Conservation (phyloP, 352 stramenopile species). For the Globisporangium ultimum region DNA sequence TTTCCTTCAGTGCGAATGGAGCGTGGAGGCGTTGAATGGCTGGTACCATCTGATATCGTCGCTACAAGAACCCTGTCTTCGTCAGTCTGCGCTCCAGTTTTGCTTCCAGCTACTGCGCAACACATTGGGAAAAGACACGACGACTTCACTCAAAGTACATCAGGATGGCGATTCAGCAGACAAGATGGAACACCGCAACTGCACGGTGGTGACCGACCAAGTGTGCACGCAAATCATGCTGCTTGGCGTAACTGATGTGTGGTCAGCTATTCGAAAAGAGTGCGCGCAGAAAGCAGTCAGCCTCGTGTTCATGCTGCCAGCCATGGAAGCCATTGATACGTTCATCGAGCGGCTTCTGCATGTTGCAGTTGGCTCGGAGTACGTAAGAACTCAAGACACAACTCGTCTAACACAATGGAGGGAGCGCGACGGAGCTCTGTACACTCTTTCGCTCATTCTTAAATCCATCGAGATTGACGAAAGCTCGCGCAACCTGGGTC, state of each 20-base stretch:
- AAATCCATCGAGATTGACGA: constrained; percentile 23
- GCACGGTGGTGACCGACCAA: too few species aligned
- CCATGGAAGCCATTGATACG: constrained; percentile 28
- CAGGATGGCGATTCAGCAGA: neutral
- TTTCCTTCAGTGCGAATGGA: constrained; percentile 22
- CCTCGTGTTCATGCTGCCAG: constrained; percentile 28
- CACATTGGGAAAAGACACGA: neutral
- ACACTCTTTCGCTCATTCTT: constrained; percentile 33
- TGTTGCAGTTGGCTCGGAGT: constrained; percentile 23
- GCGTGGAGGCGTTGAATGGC: constrained; percentile 5
- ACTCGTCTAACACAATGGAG: constrained; percentile 30
- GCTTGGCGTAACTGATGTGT: constrained; percentile 58
- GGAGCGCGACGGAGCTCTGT: constrained; percentile 45
- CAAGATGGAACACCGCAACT: too few species aligned
- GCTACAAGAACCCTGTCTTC: constrained; percentile 37
- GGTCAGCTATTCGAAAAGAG: constrained; percentile 67
- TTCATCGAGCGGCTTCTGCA: constrained; percentile 43
- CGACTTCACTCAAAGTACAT: neutral
- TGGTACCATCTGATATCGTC: constrained; percentile 19
- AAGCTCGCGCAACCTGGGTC: neutral
- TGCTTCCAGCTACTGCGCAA: constrained; percentile 21
- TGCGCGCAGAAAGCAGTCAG: constrained; percentile 16
- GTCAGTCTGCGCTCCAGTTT: constrained; percentile 33
- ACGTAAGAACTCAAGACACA: constrained; percentile 21
- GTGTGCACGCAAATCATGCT: constrained; percentile 25